Base-by-base conservation (phyloP, 2,329 filamentous ascomycete genomes). In the Myotisia sp. region DNA sequence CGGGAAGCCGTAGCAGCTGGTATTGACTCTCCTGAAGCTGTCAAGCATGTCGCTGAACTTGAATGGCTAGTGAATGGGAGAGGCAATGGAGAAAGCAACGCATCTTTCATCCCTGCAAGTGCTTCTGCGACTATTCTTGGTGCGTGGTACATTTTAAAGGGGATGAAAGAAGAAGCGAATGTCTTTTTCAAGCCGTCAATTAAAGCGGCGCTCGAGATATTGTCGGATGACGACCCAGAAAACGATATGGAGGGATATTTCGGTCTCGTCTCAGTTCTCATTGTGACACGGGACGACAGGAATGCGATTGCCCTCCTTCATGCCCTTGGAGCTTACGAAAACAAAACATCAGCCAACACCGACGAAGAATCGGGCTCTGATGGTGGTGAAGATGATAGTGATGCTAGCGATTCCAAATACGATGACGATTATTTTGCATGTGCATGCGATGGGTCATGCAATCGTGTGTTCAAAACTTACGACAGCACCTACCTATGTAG, bases 141-240 rank as follows among this genome's bases (percentile, higher is more conserved):
- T 5, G 22, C 34, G 13, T 41, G 29, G 36, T 41, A 43, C 18
- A 36, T 31, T 6, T 31, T 43, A 8, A 29, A 23, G 26, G 41
- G 23, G 4, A 35, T 29, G 13, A 12, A 20, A 12, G 37, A 43
- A 19, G 41, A 39, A 9, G 32, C 39, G 8, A 26, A 24, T 9
- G 32, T 29, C 19, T 38, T 29, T 26, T 42, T 40, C 17, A 32
- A 22, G 23, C 20, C 29, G 7, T 33, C 28, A 9, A 35, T 42
- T 8, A 38, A 35, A 18, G 10, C 26, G 23, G 34, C 26, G 9
- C 23, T 38, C 20, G 18, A 38, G 16, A 19, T 42, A 9, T 23
- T 42, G 17, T 37, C 33, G 5, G 38, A 40, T 20, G 40, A 40
- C 26, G 40, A 40, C 29, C 29, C 20, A 22, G 35, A 32, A 26